A percentile compares a stretch with the other conserved stretches of the same genome.
Evolutionary conservation across 164 flowering plant genomes (phyloP).

Genomic region (Vitis rotundifolia): DNA sequence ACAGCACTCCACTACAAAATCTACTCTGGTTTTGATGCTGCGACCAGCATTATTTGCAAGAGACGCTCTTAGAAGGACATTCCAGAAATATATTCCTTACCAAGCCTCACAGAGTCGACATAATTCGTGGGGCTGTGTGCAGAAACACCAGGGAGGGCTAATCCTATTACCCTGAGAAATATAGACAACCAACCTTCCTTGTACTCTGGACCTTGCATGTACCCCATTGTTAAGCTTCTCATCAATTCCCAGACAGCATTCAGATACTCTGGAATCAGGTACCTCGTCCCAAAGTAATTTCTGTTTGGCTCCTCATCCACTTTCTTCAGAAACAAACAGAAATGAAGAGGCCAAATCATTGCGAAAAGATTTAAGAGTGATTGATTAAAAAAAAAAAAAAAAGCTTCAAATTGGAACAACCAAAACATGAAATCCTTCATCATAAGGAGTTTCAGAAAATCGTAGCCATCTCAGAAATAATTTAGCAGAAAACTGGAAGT

Average conservation of each 20-base stretch:
- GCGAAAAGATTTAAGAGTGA: not conserved
- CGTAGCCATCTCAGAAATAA: too few species aligned
- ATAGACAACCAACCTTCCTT: constrained; percentile 60
- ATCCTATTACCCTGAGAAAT: constrained; percentile 46
- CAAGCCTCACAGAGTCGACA: constrained; percentile 65
- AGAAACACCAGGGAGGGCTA: constrained; percentile 63
- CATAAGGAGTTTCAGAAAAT: too few species aligned
- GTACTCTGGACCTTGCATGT: constrained; percentile 52
- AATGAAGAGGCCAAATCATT: not conserved
- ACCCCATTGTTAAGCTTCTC: constrained; percentile 47
- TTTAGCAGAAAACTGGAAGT: too few species aligned
- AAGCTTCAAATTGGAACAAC: not conserved
- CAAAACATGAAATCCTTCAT: too few species aligned
- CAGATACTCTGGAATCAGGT: constrained; percentile 39
- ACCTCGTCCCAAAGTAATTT: constrained; percentile 46
- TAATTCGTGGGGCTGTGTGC: constrained; percentile 65
- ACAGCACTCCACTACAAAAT: too few species aligned
- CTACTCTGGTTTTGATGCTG: too few species aligned
- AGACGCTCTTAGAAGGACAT: constrained; percentile 22
- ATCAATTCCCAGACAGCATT: constrained; percentile 70
- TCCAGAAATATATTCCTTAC: constrained; percentile 19
- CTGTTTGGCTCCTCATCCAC: constrained; percentile 69
- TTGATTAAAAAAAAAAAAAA: constrained; percentile 1
- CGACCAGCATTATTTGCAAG: not conserved
- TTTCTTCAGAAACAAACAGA: constrained; percentile 28